Evolutionary conservation across 1,139 yeast species (phyloP).

Genomic region (Meyerozyma carpophila): DNA sequence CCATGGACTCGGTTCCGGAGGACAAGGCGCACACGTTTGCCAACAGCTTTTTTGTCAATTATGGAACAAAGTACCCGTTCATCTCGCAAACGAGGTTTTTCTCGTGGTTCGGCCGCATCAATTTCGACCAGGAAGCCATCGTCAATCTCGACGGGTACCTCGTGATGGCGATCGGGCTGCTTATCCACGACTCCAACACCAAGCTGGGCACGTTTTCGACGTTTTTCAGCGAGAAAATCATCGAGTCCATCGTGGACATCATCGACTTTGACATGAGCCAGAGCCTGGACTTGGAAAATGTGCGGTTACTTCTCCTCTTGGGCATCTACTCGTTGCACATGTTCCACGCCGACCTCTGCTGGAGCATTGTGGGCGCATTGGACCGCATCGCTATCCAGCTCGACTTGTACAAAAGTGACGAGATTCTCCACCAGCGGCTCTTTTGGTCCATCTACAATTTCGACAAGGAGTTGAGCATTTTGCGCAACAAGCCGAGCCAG

Average conservation of each 20-base stretch:
- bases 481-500: slow-evolving; percentile 31
- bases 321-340: slow-evolving; percentile 26
- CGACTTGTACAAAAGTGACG: slow-evolving; percentile 12
- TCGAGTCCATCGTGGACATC: slow-evolving; percentile 31
- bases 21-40: slow-evolving; percentile 26
- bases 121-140: slow-evolving; percentile 32
- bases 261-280: slow-evolving; percentile 19
- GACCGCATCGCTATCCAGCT: slow-evolving; percentile 23
- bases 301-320: slow-evolving; percentile 24
- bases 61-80: slow-evolving; percentile 32
- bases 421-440: slow-evolving; percentile 16
- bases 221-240: slow-evolving; percentile 27
- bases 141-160: slow-evolving; percentile 34
- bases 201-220: slow-evolving; percentile 17
- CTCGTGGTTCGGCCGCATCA: slow-evolving; percentile 17
- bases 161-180: slow-evolving; percentile 36
- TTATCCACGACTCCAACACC: slow-evolving; percentile 28
- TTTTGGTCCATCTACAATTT: slow-evolving; percentile 38
- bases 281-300: slow-evolving; percentile 17
- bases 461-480: slow-evolving; percentile 34
- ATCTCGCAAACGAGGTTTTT: slow-evolving; percentile 20
- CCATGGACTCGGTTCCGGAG: slow-evolving; percentile 25
- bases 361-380: slow-evolving; percentile 34
- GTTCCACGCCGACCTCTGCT: slow-evolving; percentile 23
- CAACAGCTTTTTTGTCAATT: slow-evolving; percentile 33